Base-by-base conservation (phyloP, 371 early-diverging fungal genomes). In the Rhizomucor pusillus region DNA sequence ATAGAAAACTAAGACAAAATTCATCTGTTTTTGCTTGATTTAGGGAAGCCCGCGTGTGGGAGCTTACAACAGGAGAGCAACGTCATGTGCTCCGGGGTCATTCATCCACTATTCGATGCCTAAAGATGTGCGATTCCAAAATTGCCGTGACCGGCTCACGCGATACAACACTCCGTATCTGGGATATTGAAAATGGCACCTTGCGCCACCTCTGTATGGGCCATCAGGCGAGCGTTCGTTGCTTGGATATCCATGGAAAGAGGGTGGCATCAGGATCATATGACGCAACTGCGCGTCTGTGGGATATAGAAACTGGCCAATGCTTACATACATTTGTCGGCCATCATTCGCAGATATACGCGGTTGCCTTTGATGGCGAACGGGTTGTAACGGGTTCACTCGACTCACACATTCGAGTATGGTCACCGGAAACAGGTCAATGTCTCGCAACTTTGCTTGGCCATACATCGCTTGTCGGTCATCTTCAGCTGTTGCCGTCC, bases 61-160 rank as follows among this genome's bases (percentile, higher is more conserved):
- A 93, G 65, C 75, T 90, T 62, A 75, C 80, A 22, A 81, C 87
- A 13, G 93, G 93, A 10, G 51, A 67, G 29, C 82, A 85, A 60
- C 75, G 80, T 13, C 81, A 87, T 56, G 72, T 85, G 16, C 81
- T 97, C 54, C 77, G 83, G 41, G 93, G 93, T 14, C 97, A 97
- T 58, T 86, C 84, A 11, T 89, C 90, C 12, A 95, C 96, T 5
- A 88, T 97, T n/a, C 82, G 98, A 11, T 92, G 90, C 58, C 60
- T 97, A 29, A 84, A 86, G 64, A 73, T 91, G 25, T 61, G 83
- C 50, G 71, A 77, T 14, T 43, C 50, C 6, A 29, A 51, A 66
- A 65, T 36, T 62, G 83, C 92, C 29, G 85, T 95, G 7, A 90
- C 91, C 5, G 98, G 95, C 13, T 92, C 93, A 16, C 82, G 95